Base-by-base conservation (phyloP, 495 filamentous ascomycete species). In the Hypoxylon subgilvum region DNA sequence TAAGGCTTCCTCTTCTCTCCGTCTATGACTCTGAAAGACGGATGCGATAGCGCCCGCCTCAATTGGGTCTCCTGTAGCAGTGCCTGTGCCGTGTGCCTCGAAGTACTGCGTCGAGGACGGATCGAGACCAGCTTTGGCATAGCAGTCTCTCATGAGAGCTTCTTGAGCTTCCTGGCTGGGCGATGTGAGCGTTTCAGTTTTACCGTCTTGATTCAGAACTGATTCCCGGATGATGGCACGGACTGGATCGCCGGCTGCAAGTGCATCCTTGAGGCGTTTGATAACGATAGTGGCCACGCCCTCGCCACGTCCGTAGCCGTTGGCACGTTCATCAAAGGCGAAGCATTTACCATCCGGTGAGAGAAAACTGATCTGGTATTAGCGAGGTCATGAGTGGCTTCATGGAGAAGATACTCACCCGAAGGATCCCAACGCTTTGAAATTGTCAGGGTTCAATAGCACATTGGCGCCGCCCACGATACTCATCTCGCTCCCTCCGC, bases 371-470 rank as follows among this genome's bases (percentile, higher is more conserved):
- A n/a, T n/a, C n/a, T 10, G 7, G 9, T 12, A 34, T 34, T 27
- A n/a, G n/a, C n/a, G 23, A 27, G 3, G 23, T 27, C 8, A 27
- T 27, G 23, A 27, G 8, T 27, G n/a, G n/a, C n/a, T n/a, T n/a
- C n/a, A n/a, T n/a, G n/a, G n/a, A n/a, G n/a, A n/a, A n/a, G n/a
- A n/a, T n/a, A n/a, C n/a, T n/a, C n/a, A n/a, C n/a, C n/a, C n/a
- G n/a, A n/a, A n/a, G n/a, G n/a, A 27, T 8, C 23, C 23, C 23
- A 27, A 27, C 3, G 23, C 8, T 27, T 8, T 3, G 23, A 27
- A 27, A 8, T 8, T 27, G 8, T 8, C 23, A 8, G 84, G 78
- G 8, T 84, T 84, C 0, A 86, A 27, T 27, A n/a, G n/a, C n/a
- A n/a, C n/a, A n/a, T n/a, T n/a, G n/a, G n/a, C n/a, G n/a, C n/a